A percentile compares a stretch with the other conserved stretches of the same genome.
Evolutionary conservation across 1,284 basidiomycete species (phyloP).

Genomic region (Tylopilus sp.): DNA sequence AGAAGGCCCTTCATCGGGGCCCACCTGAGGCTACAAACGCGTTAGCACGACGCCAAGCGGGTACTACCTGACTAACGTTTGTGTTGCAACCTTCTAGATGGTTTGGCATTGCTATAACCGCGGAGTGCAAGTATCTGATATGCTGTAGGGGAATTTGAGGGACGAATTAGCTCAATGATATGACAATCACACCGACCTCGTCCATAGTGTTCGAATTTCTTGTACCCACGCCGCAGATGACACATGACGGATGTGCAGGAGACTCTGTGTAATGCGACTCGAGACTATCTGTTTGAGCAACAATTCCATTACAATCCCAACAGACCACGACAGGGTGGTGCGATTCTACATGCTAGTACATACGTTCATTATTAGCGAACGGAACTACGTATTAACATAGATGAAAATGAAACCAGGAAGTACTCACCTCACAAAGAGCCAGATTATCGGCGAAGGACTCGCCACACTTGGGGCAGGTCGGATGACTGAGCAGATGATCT

Average conservation of each 20-base stretch:
- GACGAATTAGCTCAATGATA: neutral
- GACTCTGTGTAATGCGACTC: constrained; percentile 40
- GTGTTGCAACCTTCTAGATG: neutral
- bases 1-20: neutral
- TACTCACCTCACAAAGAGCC: constrained; percentile 35
- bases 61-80: constrained; percentile 12
- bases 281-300: constrained; percentile 34
- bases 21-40: constrained; percentile 12
- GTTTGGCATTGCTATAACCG: constrained; percentile 15
- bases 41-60: constrained; percentile 16
- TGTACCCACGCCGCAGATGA: constrained; percentile 32
- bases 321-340: constrained; percentile 40
- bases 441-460: constrained; percentile 31
- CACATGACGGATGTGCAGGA: constrained; percentile 36
- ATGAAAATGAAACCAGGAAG: neutral
- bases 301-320: constrained; percentile 41
- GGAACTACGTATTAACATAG: neutral
- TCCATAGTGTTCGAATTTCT: constrained; percentile 26
- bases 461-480: constrained; percentile 37
- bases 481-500: constrained; percentile 40
- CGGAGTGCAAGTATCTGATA: constrained; percentile 31
- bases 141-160: constrained; percentile 30
- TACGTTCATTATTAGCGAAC: constrained; percentile 2
- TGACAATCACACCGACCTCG: constrained; percentile 31
- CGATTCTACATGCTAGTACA: constrained; percentile 31